Percentiles rank a stretch among this genome's conserved stretches.
phyloP scores from a whole-genome alignment of 2,329 filamentous ascomycete genomes.

The Lasiodiplodia sp. region DNA sequence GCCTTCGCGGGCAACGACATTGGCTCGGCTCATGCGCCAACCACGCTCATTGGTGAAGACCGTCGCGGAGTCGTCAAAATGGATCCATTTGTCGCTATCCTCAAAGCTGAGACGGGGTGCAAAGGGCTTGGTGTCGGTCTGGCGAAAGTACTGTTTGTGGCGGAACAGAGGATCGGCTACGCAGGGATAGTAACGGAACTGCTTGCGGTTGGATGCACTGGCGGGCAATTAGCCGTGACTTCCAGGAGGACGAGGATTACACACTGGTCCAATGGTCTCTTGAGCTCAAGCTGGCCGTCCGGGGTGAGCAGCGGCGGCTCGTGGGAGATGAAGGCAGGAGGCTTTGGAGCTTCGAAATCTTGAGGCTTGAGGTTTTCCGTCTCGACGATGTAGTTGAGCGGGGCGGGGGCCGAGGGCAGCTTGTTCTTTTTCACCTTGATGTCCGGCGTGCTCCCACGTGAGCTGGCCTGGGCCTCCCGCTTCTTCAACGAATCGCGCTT shows the following conservation, averaged over 20 bases:
- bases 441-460: slow-evolving; percentile 49
- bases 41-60: slow-evolving; percentile 91
- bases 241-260: not conserved
- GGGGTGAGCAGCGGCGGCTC: slow-evolving; percentile 56
- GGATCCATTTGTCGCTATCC: slow-evolving; percentile 85
- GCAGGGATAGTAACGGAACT: slow-evolving; percentile 88
- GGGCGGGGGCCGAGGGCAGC: slow-evolving; percentile 49
- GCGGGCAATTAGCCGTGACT: not conserved
- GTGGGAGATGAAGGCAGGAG: slow-evolving; percentile 55
- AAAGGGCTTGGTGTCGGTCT: slow-evolving; percentile 85
- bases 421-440: slow-evolving; percentile 48
- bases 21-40: slow-evolving; percentile 88
- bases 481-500: slow-evolving; percentile 63
- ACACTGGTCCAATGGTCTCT: slow-evolving; percentile 57
- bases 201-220: slow-evolving; percentile 68
- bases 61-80: slow-evolving; percentile 75
- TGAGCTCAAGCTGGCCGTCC: slow-evolving; percentile 52
- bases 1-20: slow-evolving; percentile 88
- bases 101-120: slow-evolving; percentile 89
- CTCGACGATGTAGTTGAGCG: slow-evolving; percentile 59
- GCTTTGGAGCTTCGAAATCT: slow-evolving; percentile 59
- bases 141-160: slow-evolving; percentile 86
- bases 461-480: slow-evolving; percentile 54
- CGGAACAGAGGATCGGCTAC: slow-evolving; percentile 89
- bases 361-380: slow-evolving; percentile 42